Conservation (phyloP, 2,329 filamentous ascomycete species). For the Epichloe sibirici region DNA sequence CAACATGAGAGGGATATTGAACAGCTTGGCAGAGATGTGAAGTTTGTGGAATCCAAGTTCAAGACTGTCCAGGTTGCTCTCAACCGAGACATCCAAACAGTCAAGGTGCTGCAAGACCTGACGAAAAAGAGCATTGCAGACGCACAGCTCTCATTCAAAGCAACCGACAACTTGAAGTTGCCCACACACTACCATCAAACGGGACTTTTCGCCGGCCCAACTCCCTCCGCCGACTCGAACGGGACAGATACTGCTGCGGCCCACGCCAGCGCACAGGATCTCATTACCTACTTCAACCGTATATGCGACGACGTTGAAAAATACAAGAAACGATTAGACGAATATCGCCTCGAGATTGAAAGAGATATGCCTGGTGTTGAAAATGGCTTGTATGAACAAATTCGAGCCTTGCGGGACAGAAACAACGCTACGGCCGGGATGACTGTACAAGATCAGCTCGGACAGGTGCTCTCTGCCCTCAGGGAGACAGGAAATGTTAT, state of each 20-base stretch:
- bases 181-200: conserved; percentile 45
- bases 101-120: conserved; percentile 49
- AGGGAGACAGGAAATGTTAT: conserved; percentile 29
- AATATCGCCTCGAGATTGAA: conserved; percentile 33
- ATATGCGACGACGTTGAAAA: conserved; percentile 30
- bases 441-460: conserved; percentile 25
- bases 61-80: conserved; percentile 31
- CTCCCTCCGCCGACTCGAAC: conserved; percentile 16
- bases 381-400: conserved; percentile 33
- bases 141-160: conserved; percentile 58
- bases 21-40: conserved; percentile 33
- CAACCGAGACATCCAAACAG: conserved; percentile 46
- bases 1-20: conserved; percentile 38
- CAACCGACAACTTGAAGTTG: conserved; percentile 62
- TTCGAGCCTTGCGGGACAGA: conserved; percentile 24
- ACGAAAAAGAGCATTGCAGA: conserved; percentile 54
- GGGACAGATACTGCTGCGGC: conserved; percentile 22
- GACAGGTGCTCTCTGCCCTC: conserved; percentile 25
- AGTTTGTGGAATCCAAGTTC: conserved; percentile 38
- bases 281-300: conserved; percentile 33
- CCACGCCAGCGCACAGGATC: conserved; percentile 27
- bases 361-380: conserved; percentile 36
- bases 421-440: conserved; percentile 12
- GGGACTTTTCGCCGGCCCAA: conserved; percentile 27
- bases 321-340: conserved; percentile 30